phyloP scores from a whole-genome alignment of 495 filamentous ascomycete species.

The Talaromyces ruber region DNA sequence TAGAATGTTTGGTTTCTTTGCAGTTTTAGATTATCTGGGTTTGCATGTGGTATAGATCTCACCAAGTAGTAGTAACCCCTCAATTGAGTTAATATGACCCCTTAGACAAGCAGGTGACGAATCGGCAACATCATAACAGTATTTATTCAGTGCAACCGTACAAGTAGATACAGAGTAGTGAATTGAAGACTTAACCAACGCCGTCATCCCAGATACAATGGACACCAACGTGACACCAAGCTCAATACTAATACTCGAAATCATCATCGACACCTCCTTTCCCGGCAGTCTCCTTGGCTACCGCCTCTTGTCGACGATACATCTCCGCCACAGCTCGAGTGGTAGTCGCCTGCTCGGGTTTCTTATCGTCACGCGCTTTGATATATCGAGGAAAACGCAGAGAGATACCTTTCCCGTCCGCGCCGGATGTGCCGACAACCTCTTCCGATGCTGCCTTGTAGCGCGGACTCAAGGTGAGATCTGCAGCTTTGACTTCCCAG shows the following conservation, averaged over 20 bases:
- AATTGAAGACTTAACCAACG: neutral
- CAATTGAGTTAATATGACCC: too few relatives aligned
- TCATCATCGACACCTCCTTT: conserved; percentile 91
- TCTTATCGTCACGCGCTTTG: conserved; percentile 86
- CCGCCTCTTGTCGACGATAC: conserved; percentile 90
- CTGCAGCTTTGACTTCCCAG: conserved; percentile 96
- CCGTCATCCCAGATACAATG: neutral
- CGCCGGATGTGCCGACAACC: conserved; percentile 42
- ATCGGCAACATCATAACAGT: neutral
- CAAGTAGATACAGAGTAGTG: neutral
- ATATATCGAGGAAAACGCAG: conserved; percentile 90
- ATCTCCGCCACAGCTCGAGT: conserved; percentile 84
- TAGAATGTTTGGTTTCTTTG: too few relatives aligned
- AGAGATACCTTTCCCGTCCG: conserved; percentile 70
- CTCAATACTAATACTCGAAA: conserved; percentile 72
- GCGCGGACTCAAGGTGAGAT: conserved; percentile 83
- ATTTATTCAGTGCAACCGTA: neutral
- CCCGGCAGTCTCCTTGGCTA: conserved; percentile 51
- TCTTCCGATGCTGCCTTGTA: conserved; percentile 76
- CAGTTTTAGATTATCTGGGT: too few relatives aligned
- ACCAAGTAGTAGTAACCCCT: too few relatives aligned
- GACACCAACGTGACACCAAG: neutral
- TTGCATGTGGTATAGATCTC: too few relatives aligned
- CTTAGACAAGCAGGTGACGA: too few relatives aligned
- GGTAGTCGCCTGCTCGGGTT: conserved; percentile 81